A percentile compares a stretch with the other conserved stretches of the same genome.
These are phyloP conservation scores for Wickerhamomyces hampshirensis DNA, from an alignment of 805 yeast species.

Conservation along the genomic window DNA sequence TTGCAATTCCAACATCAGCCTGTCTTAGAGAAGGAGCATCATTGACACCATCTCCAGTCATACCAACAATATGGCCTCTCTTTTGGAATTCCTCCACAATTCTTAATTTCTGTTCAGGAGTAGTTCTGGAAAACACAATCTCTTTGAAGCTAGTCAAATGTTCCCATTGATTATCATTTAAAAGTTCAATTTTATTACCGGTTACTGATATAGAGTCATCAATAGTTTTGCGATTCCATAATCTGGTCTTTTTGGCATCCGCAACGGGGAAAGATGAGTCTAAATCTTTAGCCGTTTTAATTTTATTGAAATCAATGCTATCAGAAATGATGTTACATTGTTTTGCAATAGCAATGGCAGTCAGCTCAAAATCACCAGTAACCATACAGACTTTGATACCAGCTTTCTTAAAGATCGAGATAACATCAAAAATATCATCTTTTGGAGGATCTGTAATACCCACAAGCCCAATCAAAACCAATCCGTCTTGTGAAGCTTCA, in stretches of 20 bases:
- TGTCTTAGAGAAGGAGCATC: conserved; percentile 84
- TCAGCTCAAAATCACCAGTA: conserved; percentile 50
- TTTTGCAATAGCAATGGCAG: conserved; percentile 46
- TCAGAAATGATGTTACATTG: conserved; percentile 33
- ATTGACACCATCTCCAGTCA: conserved; percentile 92
- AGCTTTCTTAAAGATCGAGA: conserved; percentile 31
- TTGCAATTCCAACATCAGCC: conserved; percentile 81
- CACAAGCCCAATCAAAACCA: conserved; percentile 33
- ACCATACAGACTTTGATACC: conserved; percentile 40
- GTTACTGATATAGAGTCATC: conserved; percentile 30
- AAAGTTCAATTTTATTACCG: conserved; percentile 28
- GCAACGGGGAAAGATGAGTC: conserved; percentile 9
- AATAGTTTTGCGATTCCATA: conserved; percentile 12
- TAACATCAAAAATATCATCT: conserved; percentile 30
- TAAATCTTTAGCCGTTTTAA: conserved; percentile 19
- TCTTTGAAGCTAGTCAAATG: conserved; percentile 32
- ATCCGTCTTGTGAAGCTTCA: conserved; percentile 10
- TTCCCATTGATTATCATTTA: conserved; percentile 40
- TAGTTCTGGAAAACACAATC: conserved; percentile 31
- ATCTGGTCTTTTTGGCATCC: conserved; percentile 3
- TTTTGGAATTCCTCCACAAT: conserved; percentile 45
- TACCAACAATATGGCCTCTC: conserved; percentile 78
- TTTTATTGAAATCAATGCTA: conserved; percentile 9
- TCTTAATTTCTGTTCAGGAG: conserved; percentile 47
- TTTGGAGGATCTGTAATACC: conserved; percentile 43